Conservation (phyloP, 148 eudicot genomes). For the Polygonum aviculare region DNA sequence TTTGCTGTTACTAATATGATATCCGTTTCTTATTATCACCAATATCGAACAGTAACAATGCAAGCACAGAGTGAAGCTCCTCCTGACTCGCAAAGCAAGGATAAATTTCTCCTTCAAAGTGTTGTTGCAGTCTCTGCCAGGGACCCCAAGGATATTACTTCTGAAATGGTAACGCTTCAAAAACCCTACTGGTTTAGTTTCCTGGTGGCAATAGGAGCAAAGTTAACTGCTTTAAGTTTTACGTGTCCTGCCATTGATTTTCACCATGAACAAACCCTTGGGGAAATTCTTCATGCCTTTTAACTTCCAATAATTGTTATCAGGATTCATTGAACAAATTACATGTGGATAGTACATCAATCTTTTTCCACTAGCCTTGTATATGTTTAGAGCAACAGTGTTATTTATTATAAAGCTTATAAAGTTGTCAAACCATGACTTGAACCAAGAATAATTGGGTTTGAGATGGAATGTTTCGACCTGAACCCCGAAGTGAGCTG, state of each 20-base stretch:
- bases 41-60: conserved; percentile 50
- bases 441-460: not conserved
- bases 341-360: not conserved
- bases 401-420: not conserved
- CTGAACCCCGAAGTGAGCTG: not conserved
- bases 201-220: not conserved
- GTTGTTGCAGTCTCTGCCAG: conserved; percentile 36
- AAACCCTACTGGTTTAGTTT: not conserved
- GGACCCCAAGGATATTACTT: conserved; percentile 49
- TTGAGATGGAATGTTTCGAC: not conserved
- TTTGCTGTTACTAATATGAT: not conserved
- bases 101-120: conserved; percentile 79
- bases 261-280: not conserved
- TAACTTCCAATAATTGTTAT: not conserved
- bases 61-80: conserved; percentile 82
- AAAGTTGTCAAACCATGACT: not conserved
- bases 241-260: not conserved
- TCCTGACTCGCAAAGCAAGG: conserved; percentile 78
- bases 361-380: not conserved
- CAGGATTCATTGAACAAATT: not conserved
- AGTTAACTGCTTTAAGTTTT: not conserved
- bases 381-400: not conserved
- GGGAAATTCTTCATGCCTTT: not conserved
- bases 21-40: not conserved
- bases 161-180: conserved; percentile 50